Base-by-base conservation (phyloP, 805 yeast species). In the Cyberlindnera meyerae region DNA sequence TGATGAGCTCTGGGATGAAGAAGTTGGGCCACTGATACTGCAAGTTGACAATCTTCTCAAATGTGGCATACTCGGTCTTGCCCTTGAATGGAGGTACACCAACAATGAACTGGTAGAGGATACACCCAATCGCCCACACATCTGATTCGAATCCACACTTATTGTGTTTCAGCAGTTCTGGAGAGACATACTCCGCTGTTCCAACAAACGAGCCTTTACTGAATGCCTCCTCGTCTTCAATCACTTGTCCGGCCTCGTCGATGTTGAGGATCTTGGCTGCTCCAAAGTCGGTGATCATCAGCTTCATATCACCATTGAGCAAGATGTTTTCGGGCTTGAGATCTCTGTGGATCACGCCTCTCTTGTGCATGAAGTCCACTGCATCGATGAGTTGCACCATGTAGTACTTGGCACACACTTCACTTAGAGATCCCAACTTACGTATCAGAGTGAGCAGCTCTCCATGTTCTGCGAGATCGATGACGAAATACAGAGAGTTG, bases 41-140 rank as follows among this genome's bases (percentile, higher is more conserved):
- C 24, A 82, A 66, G 30, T 73, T 73, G 33, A 89, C 85, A 52
- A 93, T 93, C 54, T 84, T 83, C 55, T 84, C 93, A 57, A 84
- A 84, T 0, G 90, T 84, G 36, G 78, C 61, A 50, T 83, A 84
- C 53, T 84, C 95, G 48, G 84, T 84, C 3, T 84, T 70, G 1
- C 90, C 94, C 52, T 82, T 83, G 58, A 84, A 84, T 5, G 95
- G 93, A 1, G 97, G 93, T 42, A 72, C 71, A 0, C 97, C 96
- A 47, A 93, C 93, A 13, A 89, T 77, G 89, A 93, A 86, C 58
- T 93, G 97, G 59, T 84, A 93, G 1, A 93, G 60, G 3, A 93
- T 90, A 57, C 97, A 88, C 0, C 98, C 98, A 56, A 95, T 80
- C 11, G 97, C 90, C 98, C 98, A 93, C 9, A 93, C 78, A 62